Evolutionary conservation across 2,329 filamentous ascomycete genomes (phyloP).

Genomic region (Leptosphaerulina australis): DNA sequence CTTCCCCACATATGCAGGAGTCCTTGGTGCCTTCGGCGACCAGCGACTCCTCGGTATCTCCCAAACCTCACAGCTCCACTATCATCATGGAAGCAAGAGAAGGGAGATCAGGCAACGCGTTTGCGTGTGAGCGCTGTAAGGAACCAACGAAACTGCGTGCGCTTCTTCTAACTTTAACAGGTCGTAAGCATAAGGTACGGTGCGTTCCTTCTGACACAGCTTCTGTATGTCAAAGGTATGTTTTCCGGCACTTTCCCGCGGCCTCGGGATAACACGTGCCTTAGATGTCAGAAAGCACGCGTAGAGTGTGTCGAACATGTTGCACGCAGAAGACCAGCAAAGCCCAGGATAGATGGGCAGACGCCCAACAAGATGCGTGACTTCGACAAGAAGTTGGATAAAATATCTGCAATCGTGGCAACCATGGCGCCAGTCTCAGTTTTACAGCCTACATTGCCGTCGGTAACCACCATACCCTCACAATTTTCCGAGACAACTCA

Average conservation of each 20-base stretch:
- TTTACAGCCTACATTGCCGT: conserved; percentile 25
- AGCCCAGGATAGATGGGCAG: conserved; percentile 32
- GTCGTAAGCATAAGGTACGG: conserved; percentile 46
- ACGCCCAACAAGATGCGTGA: conserved; percentile 40
- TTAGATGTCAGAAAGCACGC: conserved; percentile 46
- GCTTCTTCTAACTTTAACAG: conserved; percentile 11
- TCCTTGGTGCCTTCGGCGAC: conserved; percentile 27
- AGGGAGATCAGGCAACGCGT: conserved; percentile 45
- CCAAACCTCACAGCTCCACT: conserved; percentile 34
- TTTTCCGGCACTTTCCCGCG: conserved; percentile 21
- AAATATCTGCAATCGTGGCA: conserved; percentile 41
- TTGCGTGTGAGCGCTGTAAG: conserved; percentile 45
- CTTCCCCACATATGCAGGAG: conserved; percentile 42
- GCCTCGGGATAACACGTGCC: conserved; percentile 40
- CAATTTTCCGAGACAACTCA: conserved; percentile 28
- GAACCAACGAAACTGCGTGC: background rate
- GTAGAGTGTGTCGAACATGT: conserved; percentile 48
- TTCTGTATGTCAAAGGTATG: conserved; percentile 44
- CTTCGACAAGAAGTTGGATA: conserved; percentile 45
- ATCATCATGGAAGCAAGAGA: conserved; percentile 45
- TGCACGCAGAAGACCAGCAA: conserved; percentile 45
- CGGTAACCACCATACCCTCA: conserved; percentile 34
- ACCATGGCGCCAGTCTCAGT: conserved; percentile 33
- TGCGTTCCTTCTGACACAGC: conserved; percentile 44
- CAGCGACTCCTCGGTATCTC: conserved; percentile 28